Percentiles rank a stretch among this genome's conserved stretches.
These are phyloP conservation scores for Periconia sp. DNA, from an alignment of 2,329 filamentous ascomycete species.

Conservation along the genomic window DNA sequence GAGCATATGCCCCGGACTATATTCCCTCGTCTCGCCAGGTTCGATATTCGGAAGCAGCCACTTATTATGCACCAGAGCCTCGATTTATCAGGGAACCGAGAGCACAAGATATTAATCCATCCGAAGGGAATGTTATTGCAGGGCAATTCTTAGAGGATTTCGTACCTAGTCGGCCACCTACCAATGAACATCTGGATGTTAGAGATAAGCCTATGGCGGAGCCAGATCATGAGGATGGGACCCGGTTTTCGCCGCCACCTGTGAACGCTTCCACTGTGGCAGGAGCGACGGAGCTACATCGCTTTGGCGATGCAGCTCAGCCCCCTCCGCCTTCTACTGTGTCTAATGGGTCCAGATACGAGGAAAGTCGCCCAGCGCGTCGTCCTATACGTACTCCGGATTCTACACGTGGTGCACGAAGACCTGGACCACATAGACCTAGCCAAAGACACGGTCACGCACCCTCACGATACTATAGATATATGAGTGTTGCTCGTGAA, in stretches of 20 bases:
- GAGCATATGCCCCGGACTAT: constrained; percentile 29
- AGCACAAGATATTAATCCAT: constrained; percentile 22
- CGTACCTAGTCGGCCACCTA: constrained; percentile 20
- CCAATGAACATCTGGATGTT: constrained; percentile 16
- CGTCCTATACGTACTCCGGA: constrained; percentile 32
- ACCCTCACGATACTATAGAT: constrained; percentile 39
- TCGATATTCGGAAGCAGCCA: constrained; percentile 31
- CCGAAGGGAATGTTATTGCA: constrained; percentile 30
- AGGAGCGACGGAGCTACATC: constrained; percentile 16
- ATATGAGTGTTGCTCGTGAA: constrained; percentile 37
- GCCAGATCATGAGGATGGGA: constrained; percentile 28
- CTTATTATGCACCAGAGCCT: constrained; percentile 18
- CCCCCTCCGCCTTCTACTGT: constrained; percentile 30
- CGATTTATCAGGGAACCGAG: constrained; percentile 24
- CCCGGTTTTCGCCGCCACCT: constrained; percentile 33
- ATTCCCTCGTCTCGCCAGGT: constrained; percentile 27
- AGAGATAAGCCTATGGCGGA: constrained; percentile 14
- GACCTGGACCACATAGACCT: constrained; percentile 32
- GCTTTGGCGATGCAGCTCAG: constrained; percentile 19
- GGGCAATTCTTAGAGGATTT: constrained; percentile 41
- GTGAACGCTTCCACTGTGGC: constrained; percentile 15
- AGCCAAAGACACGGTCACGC: constrained; percentile 36
- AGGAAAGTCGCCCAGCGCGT: constrained; percentile 24
- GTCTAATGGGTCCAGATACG: constrained; percentile 37
- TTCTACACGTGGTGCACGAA: constrained; percentile 21